Conservation (phyloP, 2,329 filamentous ascomycete species). For the Fusarium papillatum region DNA sequence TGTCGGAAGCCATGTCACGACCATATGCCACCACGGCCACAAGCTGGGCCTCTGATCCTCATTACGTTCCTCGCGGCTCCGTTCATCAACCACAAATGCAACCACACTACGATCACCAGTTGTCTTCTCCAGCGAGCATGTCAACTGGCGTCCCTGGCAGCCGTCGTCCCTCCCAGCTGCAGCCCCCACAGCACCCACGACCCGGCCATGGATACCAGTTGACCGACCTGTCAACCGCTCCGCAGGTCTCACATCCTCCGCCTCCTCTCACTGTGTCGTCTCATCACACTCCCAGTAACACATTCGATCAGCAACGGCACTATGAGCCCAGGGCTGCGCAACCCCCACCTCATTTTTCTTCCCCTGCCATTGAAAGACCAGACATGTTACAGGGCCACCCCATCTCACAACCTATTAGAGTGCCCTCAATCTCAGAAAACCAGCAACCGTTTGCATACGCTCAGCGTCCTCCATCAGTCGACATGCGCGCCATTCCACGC, state of each 20-base stretch:
- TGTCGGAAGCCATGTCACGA: slow-evolving; percentile 37
- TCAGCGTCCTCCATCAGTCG: slow-evolving; percentile 15
- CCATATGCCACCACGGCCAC: slow-evolving; percentile 34
- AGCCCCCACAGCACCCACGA: slow-evolving; percentile 21
- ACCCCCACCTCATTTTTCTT: slow-evolving; percentile 5
- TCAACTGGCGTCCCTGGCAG: slow-evolving; percentile 32
- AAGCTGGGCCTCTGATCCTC: slow-evolving; percentile 35
- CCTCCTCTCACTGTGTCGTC: slow-evolving; percentile 17
- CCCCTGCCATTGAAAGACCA: background rate
- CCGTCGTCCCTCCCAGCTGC: slow-evolving; percentile 26
- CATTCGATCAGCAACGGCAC: slow-evolving; percentile 23
- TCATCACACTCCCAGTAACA: slow-evolving; percentile 14
- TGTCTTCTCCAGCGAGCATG: slow-evolving; percentile 44
- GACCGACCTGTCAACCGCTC: slow-evolving; percentile 23
- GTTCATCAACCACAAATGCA: slow-evolving; percentile 44
- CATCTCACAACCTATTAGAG: slow-evolving; percentile 9
- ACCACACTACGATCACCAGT: slow-evolving; percentile 42
- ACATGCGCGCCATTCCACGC: slow-evolving; percentile 4
- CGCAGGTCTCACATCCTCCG: slow-evolving; percentile 34
- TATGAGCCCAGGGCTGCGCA: slow-evolving; percentile 15
- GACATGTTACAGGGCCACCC: slow-evolving; percentile 26
- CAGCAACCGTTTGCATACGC: slow-evolving; percentile 12
- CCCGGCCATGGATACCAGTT: slow-evolving; percentile 26
- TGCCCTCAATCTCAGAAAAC: slow-evolving; percentile 14
- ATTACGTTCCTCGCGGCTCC: slow-evolving; percentile 30